A percentile compares a stretch with the other conserved stretches of the same genome.
Conservation (phyloP, 345 rosid genomes). For the Pistacia atlantica region DNA sequence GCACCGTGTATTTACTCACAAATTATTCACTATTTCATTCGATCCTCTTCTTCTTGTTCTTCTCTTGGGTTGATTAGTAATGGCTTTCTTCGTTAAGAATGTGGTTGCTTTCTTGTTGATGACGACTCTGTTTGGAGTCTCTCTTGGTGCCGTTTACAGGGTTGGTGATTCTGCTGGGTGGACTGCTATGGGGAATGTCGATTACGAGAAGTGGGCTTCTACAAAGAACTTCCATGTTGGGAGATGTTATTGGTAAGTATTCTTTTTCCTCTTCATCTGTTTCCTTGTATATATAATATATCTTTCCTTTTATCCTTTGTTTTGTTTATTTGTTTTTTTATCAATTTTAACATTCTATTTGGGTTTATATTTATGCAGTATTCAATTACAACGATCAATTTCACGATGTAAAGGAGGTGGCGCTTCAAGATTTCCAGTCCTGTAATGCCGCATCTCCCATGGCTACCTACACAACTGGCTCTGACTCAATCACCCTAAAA, state of each 20-base stretch:
- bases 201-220: slow-evolving; percentile 3
- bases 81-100: too few species aligned
- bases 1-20: too few species aligned
- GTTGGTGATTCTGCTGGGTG: slow-evolving; percentile 4
- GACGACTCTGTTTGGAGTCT: not conserved
- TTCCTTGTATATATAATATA: too few species aligned
- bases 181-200: not conserved
- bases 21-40: too few species aligned
- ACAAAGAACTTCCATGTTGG: slow-evolving; percentile 1
- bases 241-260: not conserved
- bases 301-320: too few species aligned
- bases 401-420: not conserved
- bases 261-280: too few species aligned
- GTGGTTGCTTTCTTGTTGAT: too few species aligned
- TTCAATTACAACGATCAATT: not conserved
- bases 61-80: too few species aligned
- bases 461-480: not conserved
- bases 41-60: too few species aligned
- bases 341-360: too few species aligned
- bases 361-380: not conserved
- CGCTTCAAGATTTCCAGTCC: not conserved
- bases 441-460: not conserved
- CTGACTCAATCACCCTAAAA: not conserved
- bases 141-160: not conserved
- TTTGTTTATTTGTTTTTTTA: too few species aligned